Conservation (phyloP, 306 rosid species). For the Cucumis cinereus region DNA sequence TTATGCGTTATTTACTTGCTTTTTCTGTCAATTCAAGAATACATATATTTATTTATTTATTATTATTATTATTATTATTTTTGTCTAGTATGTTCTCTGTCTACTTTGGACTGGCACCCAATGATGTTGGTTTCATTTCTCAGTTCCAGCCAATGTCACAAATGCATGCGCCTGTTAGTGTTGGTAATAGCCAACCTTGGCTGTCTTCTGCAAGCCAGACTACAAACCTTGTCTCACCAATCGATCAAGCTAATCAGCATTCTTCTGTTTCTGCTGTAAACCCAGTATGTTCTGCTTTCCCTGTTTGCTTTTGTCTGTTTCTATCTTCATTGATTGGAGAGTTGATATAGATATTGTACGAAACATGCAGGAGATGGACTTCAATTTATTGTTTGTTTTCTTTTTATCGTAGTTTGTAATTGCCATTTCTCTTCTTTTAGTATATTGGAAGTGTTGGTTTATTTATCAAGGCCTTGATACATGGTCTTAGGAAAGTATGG, state of each 20-base stretch:
- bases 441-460: not conserved
- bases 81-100: conserved; percentile 42
- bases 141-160: conserved; percentile 71
- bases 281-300: conserved; percentile 28
- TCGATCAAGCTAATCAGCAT: conserved; percentile 53
- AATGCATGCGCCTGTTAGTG: conserved; percentile 39
- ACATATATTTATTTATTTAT: not conserved
- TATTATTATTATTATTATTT: conserved; percentile 3
- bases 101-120: conserved; percentile 54
- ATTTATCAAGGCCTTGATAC: not conserved
- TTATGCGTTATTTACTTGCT: not conserved
- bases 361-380: not conserved
- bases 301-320: conserved; percentile 1
- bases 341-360: not conserved
- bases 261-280: conserved; percentile 39
- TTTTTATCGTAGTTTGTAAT: not conserved
- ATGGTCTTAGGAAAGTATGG: not conserved
- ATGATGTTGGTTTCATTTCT: conserved; percentile 37
- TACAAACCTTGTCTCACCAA: conserved; percentile 29
- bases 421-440: not conserved
- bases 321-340: not conserved
- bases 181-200: conserved; percentile 68
- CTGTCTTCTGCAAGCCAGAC: conserved; percentile 53
- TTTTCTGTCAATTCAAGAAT: conserved; percentile 4
- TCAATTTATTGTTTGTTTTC: not conserved